These are phyloP conservation scores for Hydnum rufescens DNA, from an alignment of 768 basidiomycete genomes.

Conservation along the genomic window DNA sequence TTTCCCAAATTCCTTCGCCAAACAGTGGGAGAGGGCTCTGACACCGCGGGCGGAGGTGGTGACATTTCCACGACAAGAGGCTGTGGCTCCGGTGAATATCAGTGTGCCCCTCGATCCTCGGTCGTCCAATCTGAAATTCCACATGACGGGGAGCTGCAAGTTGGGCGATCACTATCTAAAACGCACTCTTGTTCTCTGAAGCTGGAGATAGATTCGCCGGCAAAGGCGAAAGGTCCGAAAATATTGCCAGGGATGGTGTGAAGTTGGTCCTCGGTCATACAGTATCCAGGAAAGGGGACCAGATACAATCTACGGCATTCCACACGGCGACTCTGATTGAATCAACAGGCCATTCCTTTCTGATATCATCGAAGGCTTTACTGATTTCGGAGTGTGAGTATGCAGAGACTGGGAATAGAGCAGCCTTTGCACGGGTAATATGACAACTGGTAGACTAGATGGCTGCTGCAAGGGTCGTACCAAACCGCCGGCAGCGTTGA, in stretches of 20 bases:
- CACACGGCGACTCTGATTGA: constrained; percentile 41
- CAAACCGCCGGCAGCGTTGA: constrained; percentile 36
- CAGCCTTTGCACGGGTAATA: too few species aligned
- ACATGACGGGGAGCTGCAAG: not conserved
- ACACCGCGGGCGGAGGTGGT: constrained; percentile 44
- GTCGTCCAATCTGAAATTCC: constrained; percentile 12
- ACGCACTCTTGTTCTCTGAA: constrained; percentile 27
- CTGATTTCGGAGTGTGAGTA: constrained; percentile 20
- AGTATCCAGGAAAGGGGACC: too few species aligned
- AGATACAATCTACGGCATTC: constrained; percentile 38
- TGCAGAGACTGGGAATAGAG: constrained; percentile 30
- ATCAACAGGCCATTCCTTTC: constrained; percentile 28
- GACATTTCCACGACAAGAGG: constrained; percentile 40
- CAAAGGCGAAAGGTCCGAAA: constrained; percentile 39
- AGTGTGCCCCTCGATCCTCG: constrained; percentile 41
- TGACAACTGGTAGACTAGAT: too few species aligned
- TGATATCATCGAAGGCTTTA: constrained; percentile 32
- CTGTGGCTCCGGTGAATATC: constrained; percentile 58
- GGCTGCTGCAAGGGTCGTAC: constrained; percentile 32
- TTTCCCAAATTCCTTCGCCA: constrained; percentile 56
- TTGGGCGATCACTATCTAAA: too few species aligned
- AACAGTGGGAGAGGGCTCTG: constrained; percentile 45
- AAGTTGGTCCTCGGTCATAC: constrained; percentile 48
- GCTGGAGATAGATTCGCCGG: constrained; percentile 35
- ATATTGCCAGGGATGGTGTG: constrained; percentile 31